Percentiles rank a stretch among this genome's conserved stretches.
Evolutionary conservation across 2,329 filamentous ascomycete species (phyloP).

Genomic region (Aspergillus luchuensis): DNA sequence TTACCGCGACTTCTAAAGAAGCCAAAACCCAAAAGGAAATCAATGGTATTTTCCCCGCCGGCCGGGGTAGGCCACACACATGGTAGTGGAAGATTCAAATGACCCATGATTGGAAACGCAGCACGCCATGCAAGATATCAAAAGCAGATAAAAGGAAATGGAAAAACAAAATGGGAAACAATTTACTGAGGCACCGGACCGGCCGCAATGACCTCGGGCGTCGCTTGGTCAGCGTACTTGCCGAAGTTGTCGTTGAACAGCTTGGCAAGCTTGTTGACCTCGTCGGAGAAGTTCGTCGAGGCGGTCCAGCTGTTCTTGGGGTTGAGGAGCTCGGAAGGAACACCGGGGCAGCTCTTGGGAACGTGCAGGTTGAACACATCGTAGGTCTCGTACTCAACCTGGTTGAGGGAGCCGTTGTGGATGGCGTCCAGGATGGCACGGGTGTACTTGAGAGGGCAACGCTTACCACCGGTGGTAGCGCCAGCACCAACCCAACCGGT

Average conservation of each 20-base stretch:
- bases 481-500: slow-evolving; percentile 96
- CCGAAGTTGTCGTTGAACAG: slow-evolving; percentile 98
- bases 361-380: slow-evolving; percentile 95
- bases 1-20: not conserved
- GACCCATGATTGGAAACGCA: slow-evolving; percentile 18
- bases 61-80: slow-evolving; percentile 9
- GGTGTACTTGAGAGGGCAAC: slow-evolving; percentile 98
- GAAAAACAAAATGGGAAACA: slow-evolving; percentile 12
- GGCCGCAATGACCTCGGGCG: slow-evolving; percentile 69
- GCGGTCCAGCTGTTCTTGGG: slow-evolving; percentile 90
- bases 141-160: slow-evolving; percentile 17
- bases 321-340: slow-evolving; percentile 91
- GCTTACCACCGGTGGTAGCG: slow-evolving; percentile 87
- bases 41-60: slow-evolving; percentile 15
- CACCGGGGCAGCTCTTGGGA: slow-evolving; percentile 86
- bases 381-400: slow-evolving; percentile 91
- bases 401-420: slow-evolving; percentile 92
- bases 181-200: slow-evolving; percentile 39
- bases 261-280: slow-evolving; percentile 85
- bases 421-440: slow-evolving; percentile 97
- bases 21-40: slow-evolving; percentile 5
- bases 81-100: slow-evolving; percentile 16
- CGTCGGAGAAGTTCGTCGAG: slow-evolving; percentile 76
- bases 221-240: slow-evolving; percentile 87
- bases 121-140: slow-evolving; percentile 24